Evolutionary conservation across 2,329 filamentous ascomycete species (phyloP), one percentile per base, ranked within the genome.

Genomic region (Aspergillus persii): DNA sequence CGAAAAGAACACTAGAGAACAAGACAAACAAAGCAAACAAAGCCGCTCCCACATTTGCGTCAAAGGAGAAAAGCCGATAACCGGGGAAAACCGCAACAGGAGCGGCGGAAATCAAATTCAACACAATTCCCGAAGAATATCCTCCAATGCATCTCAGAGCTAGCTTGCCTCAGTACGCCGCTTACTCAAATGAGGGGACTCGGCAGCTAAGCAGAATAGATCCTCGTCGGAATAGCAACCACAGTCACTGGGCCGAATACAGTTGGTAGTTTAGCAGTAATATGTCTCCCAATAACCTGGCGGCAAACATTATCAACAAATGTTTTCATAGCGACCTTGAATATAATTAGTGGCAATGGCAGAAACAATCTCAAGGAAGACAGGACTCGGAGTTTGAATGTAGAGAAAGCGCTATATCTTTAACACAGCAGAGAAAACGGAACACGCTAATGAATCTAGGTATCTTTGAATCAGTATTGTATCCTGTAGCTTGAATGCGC

Each of bases 271-370:
- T 61, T 60, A 15, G 46, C 48, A 4, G 66, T 33, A 51, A 68
- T 59, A 56, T 68, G 65, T 27, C 65, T 46, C 44, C 68, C 68
- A 49, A 71, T 59, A 5, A 71, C 68, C 52, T 71, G 68, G 2
- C 65, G 60, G 46, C 64, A 66, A 18, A 70, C 61, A 59, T 69
- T 70, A 48, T 71, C 68, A 12, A 71, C 67, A 55, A 69, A 71
- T 0, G 64, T 67, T 53, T 69, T 70, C 57, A 60, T 58, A 3
- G 65, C 63, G 61, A 69, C 64, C 68, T 69, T 52, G 12, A 27
- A 59, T 18, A 50, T 30, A 39, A 7, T 46, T 30, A 51, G 41
- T 47, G 26, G 8, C 8, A 51, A 12, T 33, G 18, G 8, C 3
- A 39, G n/a, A 9, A 23, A 41, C 18, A 41, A n/a, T n/a, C n/a